phyloP scores from a whole-genome alignment of 1,284 basidiomycete genomes.

The Pholiota adiposa region DNA sequence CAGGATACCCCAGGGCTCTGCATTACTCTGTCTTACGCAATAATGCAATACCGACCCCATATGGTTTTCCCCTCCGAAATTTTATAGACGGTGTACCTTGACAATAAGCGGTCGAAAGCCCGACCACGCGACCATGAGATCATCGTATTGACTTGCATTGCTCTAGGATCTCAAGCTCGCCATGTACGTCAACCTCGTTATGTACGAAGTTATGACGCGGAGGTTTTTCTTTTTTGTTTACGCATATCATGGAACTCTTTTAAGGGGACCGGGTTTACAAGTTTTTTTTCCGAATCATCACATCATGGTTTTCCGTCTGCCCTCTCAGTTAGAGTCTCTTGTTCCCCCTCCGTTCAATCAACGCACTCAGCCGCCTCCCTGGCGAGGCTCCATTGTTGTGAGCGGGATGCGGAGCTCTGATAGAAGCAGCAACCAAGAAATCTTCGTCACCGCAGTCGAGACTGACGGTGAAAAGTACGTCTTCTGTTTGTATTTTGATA shows the following conservation, averaged over 20 bases:
- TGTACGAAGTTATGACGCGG: slow-evolving; percentile 27
- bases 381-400: slow-evolving; percentile 58
- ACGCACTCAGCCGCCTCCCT: slow-evolving; percentile 45
- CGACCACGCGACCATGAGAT: slow-evolving; percentile 37
- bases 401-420: slow-evolving; percentile 49
- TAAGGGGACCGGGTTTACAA: slow-evolving; percentile 36
- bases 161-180: slow-evolving; percentile 12
- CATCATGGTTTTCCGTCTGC: slow-evolving; percentile 62
- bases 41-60: slow-evolving; percentile 22
- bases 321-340: slow-evolving; percentile 60
- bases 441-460: slow-evolving; percentile 64
- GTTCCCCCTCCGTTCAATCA: slow-evolving; percentile 56
- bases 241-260: slow-evolving; percentile 33
- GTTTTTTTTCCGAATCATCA: slow-evolving; percentile 33
- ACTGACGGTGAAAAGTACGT: slow-evolving; percentile 70
- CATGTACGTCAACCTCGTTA: slow-evolving; percentile 18
- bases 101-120: slow-evolving; percentile 32
- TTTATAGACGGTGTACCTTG: slow-evolving; percentile 33
- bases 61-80: slow-evolving; percentile 19
- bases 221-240: slow-evolving; percentile 19
- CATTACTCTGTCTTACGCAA: slow-evolving; percentile 19
- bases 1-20: slow-evolving; percentile 6
- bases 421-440: slow-evolving; percentile 49
- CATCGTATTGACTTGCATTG: slow-evolving; percentile 16
- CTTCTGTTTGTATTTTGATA: slow-evolving; percentile 13